Evolutionary conservation across 129 eudicot genomes (phyloP).

Genomic region (Helianthus tuberosus): DNA sequence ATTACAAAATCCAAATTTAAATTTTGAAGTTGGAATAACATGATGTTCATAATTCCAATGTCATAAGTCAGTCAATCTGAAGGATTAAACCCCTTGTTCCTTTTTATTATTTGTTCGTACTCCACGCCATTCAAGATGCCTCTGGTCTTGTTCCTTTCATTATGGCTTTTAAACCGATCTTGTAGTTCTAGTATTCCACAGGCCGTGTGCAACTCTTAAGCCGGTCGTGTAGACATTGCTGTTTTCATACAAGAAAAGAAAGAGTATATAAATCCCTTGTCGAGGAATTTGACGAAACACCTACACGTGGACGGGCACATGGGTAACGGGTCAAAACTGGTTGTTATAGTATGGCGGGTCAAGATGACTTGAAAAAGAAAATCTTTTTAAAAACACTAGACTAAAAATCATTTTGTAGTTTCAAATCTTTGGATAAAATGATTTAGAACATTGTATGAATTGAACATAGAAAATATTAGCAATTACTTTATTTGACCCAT

Average conservation of each 20-base stretch:
- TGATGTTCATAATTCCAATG: not conserved
- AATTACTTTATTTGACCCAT: not conserved
- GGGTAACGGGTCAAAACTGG: not conserved
- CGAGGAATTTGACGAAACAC: not conserved
- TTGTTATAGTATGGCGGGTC: not conserved
- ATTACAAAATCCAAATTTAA: not conserved
- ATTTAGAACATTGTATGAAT: not conserved
- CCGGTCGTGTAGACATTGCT: slow-evolving; percentile 11
- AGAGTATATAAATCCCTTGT: not conserved
- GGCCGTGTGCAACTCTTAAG: not conserved
- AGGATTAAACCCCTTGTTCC: slow-evolving; percentile 13
- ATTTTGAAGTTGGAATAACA: not conserved
- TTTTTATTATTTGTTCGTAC: not conserved
- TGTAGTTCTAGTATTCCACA: slow-evolving; percentile 1
- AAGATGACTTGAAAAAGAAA: not conserved
- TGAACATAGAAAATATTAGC: not conserved
- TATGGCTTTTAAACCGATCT: not conserved
- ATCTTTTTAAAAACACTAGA: not conserved
- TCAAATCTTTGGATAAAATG: not conserved
- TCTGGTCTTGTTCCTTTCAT: slow-evolving; percentile 6
- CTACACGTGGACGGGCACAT: not conserved
- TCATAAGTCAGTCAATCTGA: not conserved
- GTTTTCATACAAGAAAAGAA: not conserved
- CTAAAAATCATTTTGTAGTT: not conserved
- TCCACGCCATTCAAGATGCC: slow-evolving; percentile 20